These are phyloP conservation scores for Fusarium sp. DNA, from an alignment of 2,329 filamentous ascomycete genomes.

Conservation along the genomic window DNA sequence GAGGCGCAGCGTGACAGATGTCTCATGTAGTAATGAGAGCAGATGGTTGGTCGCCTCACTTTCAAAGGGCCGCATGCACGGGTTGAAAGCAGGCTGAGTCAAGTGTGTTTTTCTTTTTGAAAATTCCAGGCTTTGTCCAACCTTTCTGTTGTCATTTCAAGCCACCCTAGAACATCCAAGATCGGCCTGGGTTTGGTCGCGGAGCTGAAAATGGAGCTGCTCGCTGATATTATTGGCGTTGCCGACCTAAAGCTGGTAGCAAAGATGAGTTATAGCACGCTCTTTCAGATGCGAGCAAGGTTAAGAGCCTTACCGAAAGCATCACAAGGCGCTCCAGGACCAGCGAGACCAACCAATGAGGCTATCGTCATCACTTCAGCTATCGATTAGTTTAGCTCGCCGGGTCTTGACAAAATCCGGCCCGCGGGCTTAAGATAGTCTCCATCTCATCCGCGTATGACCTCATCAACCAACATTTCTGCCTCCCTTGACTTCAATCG, in stretches of 20 bases:
- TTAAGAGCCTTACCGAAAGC: no score
- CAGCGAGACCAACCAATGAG: neutral
- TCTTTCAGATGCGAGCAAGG: neutral
- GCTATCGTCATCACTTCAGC: neutral
- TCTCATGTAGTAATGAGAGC: neutral
- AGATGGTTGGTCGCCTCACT: neutral
- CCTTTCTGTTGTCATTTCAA: no score
- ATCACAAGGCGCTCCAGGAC: neutral
- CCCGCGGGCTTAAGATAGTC: neutral
- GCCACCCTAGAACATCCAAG: no score
- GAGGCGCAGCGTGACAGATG: neutral
- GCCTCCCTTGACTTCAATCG: neutral
- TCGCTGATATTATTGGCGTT: no score
- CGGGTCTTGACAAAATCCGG: neutral
- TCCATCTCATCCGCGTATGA: neutral
- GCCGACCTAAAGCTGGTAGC: no score
- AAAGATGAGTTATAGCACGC: neutral
- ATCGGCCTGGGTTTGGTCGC: no score
- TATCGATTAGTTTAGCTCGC: neutral
- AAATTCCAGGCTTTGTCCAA: no score
- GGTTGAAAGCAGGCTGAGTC: no score
- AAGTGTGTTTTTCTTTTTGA: no score
- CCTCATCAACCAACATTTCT: neutral
- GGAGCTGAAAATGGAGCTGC: no score
- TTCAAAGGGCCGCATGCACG: no score